Conservation (phyloP, 345 rosid genomes). For the Cardamine chenopodiifolia region DNA sequence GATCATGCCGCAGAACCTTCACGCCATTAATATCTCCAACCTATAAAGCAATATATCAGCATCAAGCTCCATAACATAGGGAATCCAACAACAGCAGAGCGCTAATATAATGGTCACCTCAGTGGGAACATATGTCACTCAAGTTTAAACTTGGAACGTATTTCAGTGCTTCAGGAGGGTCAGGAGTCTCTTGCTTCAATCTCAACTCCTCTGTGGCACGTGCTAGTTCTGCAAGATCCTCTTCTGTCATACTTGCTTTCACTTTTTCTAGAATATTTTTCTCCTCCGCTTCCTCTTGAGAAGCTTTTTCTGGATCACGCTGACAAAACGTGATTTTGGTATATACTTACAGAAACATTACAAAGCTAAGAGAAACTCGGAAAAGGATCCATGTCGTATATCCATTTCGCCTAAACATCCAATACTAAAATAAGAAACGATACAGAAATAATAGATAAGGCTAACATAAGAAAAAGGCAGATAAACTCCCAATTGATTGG, state of each 20-base stretch:
- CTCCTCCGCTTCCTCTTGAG: constrained; percentile 82
- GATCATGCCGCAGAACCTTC: constrained; percentile 85
- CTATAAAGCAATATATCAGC: constrained; percentile 44
- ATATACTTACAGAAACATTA: constrained; percentile 24
- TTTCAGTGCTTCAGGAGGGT: constrained; percentile 88
- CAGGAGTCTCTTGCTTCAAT: constrained; percentile 94
- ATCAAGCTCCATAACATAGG: constrained; percentile 35
- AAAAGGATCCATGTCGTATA: constrained; percentile 97
- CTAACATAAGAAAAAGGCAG: constrained; percentile 3
- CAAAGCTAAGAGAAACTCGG: constrained; percentile 8
- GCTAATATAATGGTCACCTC: constrained; percentile 56
- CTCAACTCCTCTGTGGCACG: constrained; percentile 84
- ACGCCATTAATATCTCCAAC: constrained; percentile 85
- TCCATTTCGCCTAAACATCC: constrained; percentile 83
- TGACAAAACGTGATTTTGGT: constrained; percentile 42
- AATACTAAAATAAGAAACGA: constrained; percentile 33
- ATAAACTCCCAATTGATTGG: constrained; percentile 67
- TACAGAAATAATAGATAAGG: neutral
- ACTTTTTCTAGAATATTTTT: constrained; percentile 67
- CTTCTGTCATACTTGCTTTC: constrained; percentile 82
- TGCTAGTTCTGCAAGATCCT: constrained; percentile 90
- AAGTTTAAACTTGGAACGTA: constrained; percentile 79
- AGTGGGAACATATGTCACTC: constrained; percentile 71
- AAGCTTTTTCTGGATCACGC: constrained; percentile 94
- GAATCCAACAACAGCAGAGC: constrained; percentile 21